Base-by-base conservation (phyloP, 106 monocot genomes). In the Platanthera guangdongensis region DNA sequence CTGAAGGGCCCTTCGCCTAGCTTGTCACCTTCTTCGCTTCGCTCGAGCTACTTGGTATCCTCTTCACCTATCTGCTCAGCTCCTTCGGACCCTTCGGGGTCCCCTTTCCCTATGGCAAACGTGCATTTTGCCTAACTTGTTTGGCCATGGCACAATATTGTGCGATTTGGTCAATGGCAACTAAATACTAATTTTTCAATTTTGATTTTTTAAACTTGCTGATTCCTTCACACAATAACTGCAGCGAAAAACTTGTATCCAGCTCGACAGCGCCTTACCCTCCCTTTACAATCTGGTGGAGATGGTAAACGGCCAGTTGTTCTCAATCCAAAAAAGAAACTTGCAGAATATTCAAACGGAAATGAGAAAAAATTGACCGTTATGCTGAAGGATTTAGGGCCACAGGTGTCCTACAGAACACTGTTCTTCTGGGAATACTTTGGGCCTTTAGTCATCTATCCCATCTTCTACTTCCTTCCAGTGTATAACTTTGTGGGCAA, bases 391-490 rank as follows among this genome's bases (percentile, higher is more conserved):
- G 95, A 96, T 82, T 78, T 96, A 59, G 95, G 95, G 0, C 22
- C 77, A 3, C 95, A 96, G 53, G 92, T 96, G 28, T 85, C 50
- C 9, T 96, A 93, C 78, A 85, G 87, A 11, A 96, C 90, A 0
- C 92, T 96, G 45, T 93, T 96, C 88, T 96, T 96, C 86, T 96
- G 77, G 74, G 93, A 96, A 70, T 96, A 93, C 77, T 77, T 96
- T 76, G 92, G 92, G 12, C 95, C 95, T 71, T 76, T 96, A 47
- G 15, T 90, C 39, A 89, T 96, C 72, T 96, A 93, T 74, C 95
- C 93, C 50, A 75, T 90, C 73, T 93, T 96, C 69, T 96, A 96
- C 83, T 89, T 86, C 82, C 51, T 87, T 28, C 90, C 92, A 11
- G 85, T 93, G 22, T 95, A 95, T 81, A 90, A 92, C 69, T 92